These are phyloP conservation scores for Bassia scoparia DNA, from an alignment of 148 eudicot species.

Conservation along the genomic window DNA sequence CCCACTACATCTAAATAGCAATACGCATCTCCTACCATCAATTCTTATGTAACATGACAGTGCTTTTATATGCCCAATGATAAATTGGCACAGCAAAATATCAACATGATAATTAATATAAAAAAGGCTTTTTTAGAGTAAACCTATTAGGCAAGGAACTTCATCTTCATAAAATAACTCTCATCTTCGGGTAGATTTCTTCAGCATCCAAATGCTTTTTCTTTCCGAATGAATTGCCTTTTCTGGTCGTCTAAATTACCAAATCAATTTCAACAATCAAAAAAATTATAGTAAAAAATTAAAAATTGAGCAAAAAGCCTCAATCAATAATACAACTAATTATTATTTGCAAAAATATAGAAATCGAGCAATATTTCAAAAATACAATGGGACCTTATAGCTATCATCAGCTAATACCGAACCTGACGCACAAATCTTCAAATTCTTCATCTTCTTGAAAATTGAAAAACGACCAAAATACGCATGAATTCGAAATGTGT, in stretches of 20 bases:
- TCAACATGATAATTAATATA: neutral
- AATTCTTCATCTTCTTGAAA: slow-evolving; percentile 59
- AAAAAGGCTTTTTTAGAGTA: neutral
- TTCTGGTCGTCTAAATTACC: slow-evolving; percentile 69
- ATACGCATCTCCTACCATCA: no score
- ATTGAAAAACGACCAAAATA: neutral
- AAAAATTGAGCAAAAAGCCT: neutral
- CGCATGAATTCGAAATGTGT: neutral
- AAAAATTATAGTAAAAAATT: neutral
- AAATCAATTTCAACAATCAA: neutral
- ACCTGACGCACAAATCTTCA: slow-evolving; percentile 79
- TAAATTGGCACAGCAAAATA: no score
- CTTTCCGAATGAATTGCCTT: slow-evolving; percentile 83
- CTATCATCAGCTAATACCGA: slow-evolving; percentile 96
- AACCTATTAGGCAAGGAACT: slow-evolving; percentile 79
- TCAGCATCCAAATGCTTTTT: slow-evolving; percentile 66
- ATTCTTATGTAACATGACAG: no score
- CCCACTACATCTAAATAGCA: no score
- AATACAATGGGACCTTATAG: slow-evolving; percentile 31
- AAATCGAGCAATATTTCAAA: no score
- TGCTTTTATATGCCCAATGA: no score
- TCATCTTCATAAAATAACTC: slow-evolving; percentile 85
- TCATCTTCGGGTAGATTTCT: slow-evolving; percentile 54
- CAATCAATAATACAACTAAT: neutral
- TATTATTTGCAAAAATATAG: neutral